Percentiles rank a stretch among this genome's conserved stretches.
phyloP scores from a whole-genome alignment of 768 basidiomycete genomes.

The Calocybe indica region DNA sequence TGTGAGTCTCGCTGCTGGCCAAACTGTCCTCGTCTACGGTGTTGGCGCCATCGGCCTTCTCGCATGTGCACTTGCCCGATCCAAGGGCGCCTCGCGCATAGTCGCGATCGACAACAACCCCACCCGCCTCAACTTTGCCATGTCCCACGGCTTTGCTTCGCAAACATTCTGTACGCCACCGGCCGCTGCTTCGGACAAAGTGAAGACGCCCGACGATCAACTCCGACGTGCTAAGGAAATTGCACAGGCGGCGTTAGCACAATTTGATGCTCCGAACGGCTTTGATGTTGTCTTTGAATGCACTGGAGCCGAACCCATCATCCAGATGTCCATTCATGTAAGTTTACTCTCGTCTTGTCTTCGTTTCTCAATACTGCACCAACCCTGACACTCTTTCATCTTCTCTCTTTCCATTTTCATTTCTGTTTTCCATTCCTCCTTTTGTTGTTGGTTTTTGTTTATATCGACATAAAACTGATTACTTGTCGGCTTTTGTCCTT shows the following conservation, averaged over 20 bases:
- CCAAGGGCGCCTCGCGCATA: constrained; percentile 63
- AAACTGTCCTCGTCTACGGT: constrained; percentile 83
- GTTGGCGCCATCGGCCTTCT: constrained; percentile 93
- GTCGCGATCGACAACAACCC: constrained; percentile 85
- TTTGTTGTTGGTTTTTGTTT: constrained; percentile 3
- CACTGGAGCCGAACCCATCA: constrained; percentile 87
- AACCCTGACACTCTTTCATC: neutral
- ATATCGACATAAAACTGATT: constrained; percentile 8
- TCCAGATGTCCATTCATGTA: constrained; percentile 88
- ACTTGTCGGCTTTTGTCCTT: constrained; percentile 2
- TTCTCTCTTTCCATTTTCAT: neutral
- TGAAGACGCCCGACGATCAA: constrained; percentile 50
- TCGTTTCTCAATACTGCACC: constrained; percentile 1
- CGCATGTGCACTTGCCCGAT: constrained; percentile 73
- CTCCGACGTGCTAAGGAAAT: constrained; percentile 57
- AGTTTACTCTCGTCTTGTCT: constrained; percentile 25
- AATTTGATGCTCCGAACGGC: constrained; percentile 63
- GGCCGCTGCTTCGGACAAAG: constrained; percentile 24
- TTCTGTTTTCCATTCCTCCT: constrained; percentile 2
- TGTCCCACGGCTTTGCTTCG: constrained; percentile 67
- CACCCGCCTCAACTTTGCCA: constrained; percentile 74
- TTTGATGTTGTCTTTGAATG: constrained; percentile 95
- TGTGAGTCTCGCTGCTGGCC: constrained; percentile 38
- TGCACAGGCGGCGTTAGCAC: constrained; percentile 41
- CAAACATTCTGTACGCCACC: constrained; percentile 61